Evolutionary conservation across 2,329 filamentous ascomycete species (phyloP).

Genomic region (Diaporthe sp.): DNA sequence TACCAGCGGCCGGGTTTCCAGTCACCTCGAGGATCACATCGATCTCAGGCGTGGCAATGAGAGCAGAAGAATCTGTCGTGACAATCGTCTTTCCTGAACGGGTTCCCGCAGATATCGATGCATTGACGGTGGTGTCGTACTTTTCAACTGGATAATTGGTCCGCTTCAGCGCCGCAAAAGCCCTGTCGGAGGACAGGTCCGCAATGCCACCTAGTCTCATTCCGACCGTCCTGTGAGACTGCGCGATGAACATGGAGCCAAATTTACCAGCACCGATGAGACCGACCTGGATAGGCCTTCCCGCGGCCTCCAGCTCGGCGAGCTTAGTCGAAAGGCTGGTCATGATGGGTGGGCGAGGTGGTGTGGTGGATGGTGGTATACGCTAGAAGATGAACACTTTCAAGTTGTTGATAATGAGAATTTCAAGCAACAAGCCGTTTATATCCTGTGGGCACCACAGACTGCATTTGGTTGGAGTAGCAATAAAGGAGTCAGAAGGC

Average conservation of each 20-base stretch:
- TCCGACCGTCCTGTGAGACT: slow-evolving; percentile 57
- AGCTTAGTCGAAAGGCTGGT: neutral
- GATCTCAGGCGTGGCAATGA: slow-evolving; percentile 58
- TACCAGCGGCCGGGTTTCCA: slow-evolving; percentile 57
- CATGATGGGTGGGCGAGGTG: neutral
- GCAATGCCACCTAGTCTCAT: slow-evolving; percentile 59
- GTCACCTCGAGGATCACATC: slow-evolving; percentile 60
- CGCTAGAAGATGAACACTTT: neutral
- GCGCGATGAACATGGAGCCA: slow-evolving; percentile 61
- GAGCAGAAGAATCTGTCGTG: slow-evolving; percentile 56
- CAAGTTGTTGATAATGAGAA: neutral
- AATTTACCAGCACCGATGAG: slow-evolving; percentile 62
- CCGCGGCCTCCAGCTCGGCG: neutral
- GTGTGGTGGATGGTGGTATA: neutral
- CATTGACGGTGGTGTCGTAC: slow-evolving; percentile 10
- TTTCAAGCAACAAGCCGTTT: neutral
- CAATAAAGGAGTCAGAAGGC: neutral
- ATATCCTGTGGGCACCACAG: neutral
- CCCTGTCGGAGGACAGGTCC: slow-evolving; percentile 57
- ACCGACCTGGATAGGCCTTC: slow-evolving; percentile 52
- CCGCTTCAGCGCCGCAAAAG: slow-evolving; percentile 52
- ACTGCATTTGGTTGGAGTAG: neutral
- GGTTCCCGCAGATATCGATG: neutral
- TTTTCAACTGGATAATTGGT: neutral
- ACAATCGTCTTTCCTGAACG: slow-evolving; percentile 46